Evolutionary conservation across 164 flowering plant genomes (phyloP).

Genomic region (Annona cherimola): DNA sequence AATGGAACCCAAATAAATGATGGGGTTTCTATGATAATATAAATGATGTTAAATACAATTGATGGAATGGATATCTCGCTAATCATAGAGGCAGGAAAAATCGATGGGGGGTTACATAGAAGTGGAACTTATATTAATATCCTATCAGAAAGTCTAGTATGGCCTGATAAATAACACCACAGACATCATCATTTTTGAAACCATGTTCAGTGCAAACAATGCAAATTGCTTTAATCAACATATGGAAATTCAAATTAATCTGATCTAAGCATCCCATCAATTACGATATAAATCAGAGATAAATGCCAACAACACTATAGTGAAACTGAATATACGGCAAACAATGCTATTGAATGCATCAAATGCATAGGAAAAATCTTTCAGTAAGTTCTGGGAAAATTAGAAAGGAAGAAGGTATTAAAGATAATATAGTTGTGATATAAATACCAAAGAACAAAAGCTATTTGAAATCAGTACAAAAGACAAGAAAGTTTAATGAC

Average conservation of each 20-base stretch:
- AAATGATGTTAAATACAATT: no score
- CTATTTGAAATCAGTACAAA: not conserved
- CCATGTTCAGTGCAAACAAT: not conserved
- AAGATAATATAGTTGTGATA: not conserved
- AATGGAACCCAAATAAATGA: no score
- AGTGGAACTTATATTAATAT: no score
- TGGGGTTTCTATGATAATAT: no score
- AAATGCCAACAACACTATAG: not conserved
- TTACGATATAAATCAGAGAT: not conserved
- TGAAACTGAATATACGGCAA: not conserved
- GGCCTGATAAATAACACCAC: not conserved
- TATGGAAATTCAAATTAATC: not conserved
- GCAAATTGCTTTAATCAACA: not conserved
- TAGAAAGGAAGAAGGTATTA: not conserved
- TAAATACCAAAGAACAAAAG: not conserved
- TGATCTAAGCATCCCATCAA: not conserved
- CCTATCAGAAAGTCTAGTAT: not conserved
- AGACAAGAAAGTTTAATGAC: not conserved
- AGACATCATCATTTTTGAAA: no score
- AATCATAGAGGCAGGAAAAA: no score
- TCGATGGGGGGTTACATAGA: no score
- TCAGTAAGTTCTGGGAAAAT: not conserved
- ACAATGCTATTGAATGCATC: not conserved
- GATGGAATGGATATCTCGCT: no score
- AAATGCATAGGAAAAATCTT: not conserved